Evolutionary conservation across 495 filamentous ascomycete genomes (phyloP).

Genomic region (Filosporella fistucella): DNA sequence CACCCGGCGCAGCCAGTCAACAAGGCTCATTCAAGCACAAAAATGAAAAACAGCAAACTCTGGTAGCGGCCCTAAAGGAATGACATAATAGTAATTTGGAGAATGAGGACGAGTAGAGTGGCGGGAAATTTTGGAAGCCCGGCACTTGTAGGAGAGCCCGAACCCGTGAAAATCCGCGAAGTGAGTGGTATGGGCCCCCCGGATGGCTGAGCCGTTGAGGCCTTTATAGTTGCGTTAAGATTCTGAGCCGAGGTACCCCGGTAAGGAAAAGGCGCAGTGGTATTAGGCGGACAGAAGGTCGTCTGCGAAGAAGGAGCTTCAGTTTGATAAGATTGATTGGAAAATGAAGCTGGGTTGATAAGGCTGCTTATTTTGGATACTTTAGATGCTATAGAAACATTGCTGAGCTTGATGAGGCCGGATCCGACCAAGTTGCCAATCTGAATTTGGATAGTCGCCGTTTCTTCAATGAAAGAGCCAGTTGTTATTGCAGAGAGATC

Average conservation of each 20-base stretch:
- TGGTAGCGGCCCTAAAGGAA: too few relatives aligned
- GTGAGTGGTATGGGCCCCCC: too few relatives aligned
- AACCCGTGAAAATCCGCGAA: too few relatives aligned
- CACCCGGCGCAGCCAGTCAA: too few relatives aligned
- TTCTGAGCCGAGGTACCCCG: background rate
- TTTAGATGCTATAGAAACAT: background rate
- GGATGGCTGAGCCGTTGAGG: too few relatives aligned
- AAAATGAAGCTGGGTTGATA: background rate
- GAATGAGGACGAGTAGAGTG: too few relatives aligned
- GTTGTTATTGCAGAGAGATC: background rate
- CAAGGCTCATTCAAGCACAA: too few relatives aligned
- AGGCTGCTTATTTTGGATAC: background rate
- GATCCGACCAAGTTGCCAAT: background rate
- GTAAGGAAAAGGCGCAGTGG: background rate
- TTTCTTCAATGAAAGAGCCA: background rate
- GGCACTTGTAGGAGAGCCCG: too few relatives aligned
- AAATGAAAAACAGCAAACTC: too few relatives aligned
- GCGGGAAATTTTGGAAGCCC: too few relatives aligned
- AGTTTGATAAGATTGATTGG: background rate
- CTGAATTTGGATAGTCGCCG: background rate
- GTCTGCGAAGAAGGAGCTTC: background rate
- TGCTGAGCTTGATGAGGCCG: background rate
- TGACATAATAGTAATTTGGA: too few relatives aligned
- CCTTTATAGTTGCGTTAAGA: background rate
- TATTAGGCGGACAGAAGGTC: background rate